These are phyloP conservation scores for Cubamyces sp. DNA, from an alignment of 768 basidiomycete genomes.

Conservation along the genomic window DNA sequence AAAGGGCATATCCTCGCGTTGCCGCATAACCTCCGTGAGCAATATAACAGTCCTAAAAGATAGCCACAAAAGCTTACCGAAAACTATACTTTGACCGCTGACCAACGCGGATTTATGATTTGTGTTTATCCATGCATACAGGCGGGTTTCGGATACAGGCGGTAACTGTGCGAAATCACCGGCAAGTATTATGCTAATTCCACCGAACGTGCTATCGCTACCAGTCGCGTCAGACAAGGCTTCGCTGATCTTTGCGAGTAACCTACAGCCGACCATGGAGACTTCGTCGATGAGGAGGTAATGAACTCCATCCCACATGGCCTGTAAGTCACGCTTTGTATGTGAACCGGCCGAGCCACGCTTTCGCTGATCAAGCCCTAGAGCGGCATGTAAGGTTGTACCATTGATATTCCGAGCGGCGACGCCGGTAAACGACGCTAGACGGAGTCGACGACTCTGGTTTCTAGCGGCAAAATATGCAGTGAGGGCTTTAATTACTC, in stretches of 20 bases:
- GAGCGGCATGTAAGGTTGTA: neutral
- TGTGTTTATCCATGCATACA: constrained; percentile 46
- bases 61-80: constrained; percentile 42
- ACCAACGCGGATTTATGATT: no score
- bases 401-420: neutral
- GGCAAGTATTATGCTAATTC: neutral
- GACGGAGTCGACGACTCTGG: neutral
- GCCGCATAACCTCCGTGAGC: no score
- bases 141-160: constrained; percentile 35
- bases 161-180: neutral
- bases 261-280: constrained; percentile 43
- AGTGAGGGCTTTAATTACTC: neutral
- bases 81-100: constrained; percentile 25
- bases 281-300: constrained; percentile 45
- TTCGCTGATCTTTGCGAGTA: constrained; percentile 39
- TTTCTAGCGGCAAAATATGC: neutral
- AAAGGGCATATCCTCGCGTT: neutral
- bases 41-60: no score
- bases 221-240: constrained; percentile 42
- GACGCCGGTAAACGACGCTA: neutral
- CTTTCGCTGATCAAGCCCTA: neutral
- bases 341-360: no score
- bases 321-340: no score
- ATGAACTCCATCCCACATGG: constrained; percentile 46
- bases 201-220: neutral